phyloP scores from a whole-genome alignment of 2,329 filamentous ascomycete genomes.

The Fusarium cicatricum region DNA sequence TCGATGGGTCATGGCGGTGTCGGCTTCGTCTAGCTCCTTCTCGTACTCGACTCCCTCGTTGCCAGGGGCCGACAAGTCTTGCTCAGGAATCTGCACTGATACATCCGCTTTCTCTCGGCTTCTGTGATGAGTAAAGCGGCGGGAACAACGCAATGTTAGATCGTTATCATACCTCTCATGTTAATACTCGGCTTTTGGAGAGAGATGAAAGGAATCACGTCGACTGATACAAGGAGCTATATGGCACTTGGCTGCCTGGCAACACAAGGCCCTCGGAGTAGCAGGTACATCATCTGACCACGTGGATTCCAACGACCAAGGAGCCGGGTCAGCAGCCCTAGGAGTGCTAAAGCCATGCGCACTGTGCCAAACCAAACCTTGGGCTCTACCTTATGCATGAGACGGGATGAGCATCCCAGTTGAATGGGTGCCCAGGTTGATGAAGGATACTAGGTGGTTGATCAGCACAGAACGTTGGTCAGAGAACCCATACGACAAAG shows the following conservation, averaged over 20 bases:
- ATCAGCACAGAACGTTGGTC: slow-evolving; percentile 20
- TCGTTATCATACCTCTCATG: no score
- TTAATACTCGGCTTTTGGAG: no score
- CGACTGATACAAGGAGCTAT: no score
- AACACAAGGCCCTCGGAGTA: not conserved
- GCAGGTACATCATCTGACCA: slow-evolving; percentile 1
- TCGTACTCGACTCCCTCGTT: slow-evolving; percentile 23
- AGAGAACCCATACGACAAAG: slow-evolving; percentile 10
- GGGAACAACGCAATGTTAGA: not conserved
- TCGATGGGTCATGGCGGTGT: slow-evolving; percentile 17
- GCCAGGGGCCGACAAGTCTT: slow-evolving; percentile 1
- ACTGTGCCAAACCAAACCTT: slow-evolving; percentile 11
- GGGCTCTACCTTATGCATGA: not conserved
- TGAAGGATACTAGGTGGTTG: slow-evolving; percentile 11
- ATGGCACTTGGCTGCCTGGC: no score
- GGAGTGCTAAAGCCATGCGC: slow-evolving; percentile 9
- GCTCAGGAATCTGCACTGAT: slow-evolving; percentile 12
- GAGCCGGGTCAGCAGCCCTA: slow-evolving; percentile 10
- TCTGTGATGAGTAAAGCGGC: slow-evolving; percentile 6
- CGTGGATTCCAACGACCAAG: slow-evolving; percentile 7
- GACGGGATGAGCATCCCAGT: not conserved
- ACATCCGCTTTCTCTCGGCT: slow-evolving; percentile 13
- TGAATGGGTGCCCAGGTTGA: slow-evolving; percentile 6
- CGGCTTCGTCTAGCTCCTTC: slow-evolving; percentile 18
- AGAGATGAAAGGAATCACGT: no score